phyloP scores from a whole-genome alignment of 768 basidiomycete genomes.

The Trametes villosa region DNA sequence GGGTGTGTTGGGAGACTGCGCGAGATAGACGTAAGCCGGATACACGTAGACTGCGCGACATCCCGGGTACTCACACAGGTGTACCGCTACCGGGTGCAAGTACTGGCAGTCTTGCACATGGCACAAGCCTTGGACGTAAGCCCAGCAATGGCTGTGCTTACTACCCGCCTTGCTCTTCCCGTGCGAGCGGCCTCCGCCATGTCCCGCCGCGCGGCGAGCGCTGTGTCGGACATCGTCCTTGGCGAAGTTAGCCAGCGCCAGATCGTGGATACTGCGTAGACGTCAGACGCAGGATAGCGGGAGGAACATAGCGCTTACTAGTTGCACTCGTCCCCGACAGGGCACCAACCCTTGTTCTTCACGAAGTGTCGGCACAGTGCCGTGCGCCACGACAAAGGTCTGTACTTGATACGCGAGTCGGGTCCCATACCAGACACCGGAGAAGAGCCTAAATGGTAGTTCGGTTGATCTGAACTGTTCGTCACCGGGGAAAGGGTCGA shows the following conservation, averaged over 20 bases:
- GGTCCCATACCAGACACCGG: not conserved
- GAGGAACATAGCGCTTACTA: slow-evolving; percentile 39
- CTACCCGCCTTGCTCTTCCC: slow-evolving; percentile 25
- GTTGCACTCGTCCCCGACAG: slow-evolving; percentile 44
- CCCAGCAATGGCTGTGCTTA: slow-evolving; percentile 43
- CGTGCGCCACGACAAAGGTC: slow-evolving; percentile 39
- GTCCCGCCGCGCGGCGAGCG: slow-evolving; percentile 12
- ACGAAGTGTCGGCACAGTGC: slow-evolving; percentile 47
- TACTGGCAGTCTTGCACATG: slow-evolving; percentile 35
- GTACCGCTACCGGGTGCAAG: slow-evolving; percentile 36
- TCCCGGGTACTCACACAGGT: slow-evolving; percentile 37
- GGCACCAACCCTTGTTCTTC: slow-evolving; percentile 48
- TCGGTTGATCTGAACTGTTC: slow-evolving; percentile 17
- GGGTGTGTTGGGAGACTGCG: slow-evolving; percentile 41
- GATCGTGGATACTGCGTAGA: slow-evolving; percentile 40
- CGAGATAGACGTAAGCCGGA: not conserved
- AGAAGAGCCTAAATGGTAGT: slow-evolving; percentile 14
- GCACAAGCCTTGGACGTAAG: slow-evolving; percentile 41
- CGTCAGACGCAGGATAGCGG: slow-evolving; percentile 14
- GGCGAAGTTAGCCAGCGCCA: slow-evolving; percentile 29
- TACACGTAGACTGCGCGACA: not conserved
- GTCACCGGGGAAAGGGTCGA: slow-evolving; percentile 16
- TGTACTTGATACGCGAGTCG: slow-evolving; percentile 24
- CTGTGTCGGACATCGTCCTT: slow-evolving; percentile 30
- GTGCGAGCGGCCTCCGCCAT: not conserved